phyloP scores from a whole-genome alignment of 768 basidiomycete species.

The Rhizopogon vinicolor region DNA sequence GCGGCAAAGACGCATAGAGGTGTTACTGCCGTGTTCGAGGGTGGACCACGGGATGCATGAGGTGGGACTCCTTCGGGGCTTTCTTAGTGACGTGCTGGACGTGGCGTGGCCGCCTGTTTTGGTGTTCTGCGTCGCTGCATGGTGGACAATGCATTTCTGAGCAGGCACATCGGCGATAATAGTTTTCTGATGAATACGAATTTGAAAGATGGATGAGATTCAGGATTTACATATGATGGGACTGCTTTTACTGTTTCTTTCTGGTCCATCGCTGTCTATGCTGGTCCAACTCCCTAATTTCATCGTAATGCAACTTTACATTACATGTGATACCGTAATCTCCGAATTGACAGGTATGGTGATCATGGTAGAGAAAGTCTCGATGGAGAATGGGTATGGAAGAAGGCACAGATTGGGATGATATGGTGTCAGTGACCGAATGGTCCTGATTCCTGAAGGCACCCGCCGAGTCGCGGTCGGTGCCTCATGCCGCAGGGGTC shows the following conservation, averaged over 20 bases:
- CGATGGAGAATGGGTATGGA: neutral
- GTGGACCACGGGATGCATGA: constrained; percentile 8
- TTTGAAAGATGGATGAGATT: neutral
- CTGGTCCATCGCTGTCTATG: too few relatives aligned
- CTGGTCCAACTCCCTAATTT: neutral
- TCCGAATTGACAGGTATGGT: neutral
- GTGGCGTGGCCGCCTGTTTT: constrained; percentile 34
- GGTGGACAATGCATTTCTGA: constrained; percentile 28
- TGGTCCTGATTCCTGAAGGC: too few relatives aligned
- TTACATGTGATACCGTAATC: neutral
- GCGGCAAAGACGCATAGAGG: constrained; percentile 17
- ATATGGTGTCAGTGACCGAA: too few relatives aligned
- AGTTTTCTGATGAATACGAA: neutral
- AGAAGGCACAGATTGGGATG: neutral
- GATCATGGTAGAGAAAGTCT: neutral
- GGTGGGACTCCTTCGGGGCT: constrained; percentile 25
- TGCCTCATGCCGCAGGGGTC: too few relatives aligned
- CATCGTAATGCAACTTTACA: neutral
- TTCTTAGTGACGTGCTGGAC: constrained; percentile 23
- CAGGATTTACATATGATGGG: too few relatives aligned
- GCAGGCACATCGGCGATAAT: neutral
- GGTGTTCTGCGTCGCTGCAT: constrained; percentile 27
- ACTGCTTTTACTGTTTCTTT: too few relatives aligned
- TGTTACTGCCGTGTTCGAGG: constrained; percentile 14
- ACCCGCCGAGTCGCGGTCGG: too few relatives aligned